Evolutionary conservation across 371 early-diverging fungal genomes (phyloP), one percentile per base, ranked within the genome.

Genomic region (Mortierella sp.): DNA sequence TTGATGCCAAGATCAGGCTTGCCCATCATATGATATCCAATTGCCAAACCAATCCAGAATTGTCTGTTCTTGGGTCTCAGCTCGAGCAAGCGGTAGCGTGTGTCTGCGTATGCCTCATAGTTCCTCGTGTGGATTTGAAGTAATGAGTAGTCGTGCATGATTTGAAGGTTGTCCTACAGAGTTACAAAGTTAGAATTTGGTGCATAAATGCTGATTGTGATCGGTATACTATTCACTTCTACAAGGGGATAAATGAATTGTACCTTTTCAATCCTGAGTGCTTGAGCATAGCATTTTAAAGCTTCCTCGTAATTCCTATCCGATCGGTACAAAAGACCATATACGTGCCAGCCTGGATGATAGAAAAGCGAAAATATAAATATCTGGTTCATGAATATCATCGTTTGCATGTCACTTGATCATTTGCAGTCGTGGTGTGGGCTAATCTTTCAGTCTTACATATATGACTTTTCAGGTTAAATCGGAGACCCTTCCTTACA

Each of bases 261-360:
- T 75, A 89, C 92, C 89, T 94, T 94, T 85, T 99, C 97, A 64
- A 89, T 91, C 72, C 91, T 94, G 53, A 97, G 86, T 17, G 99
- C 96, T 55, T 95, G 89, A 12, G 89, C 85, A 83, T 97, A 99
- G 81, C 97, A 96, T 83, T 94, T 96, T 53, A 94, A 85, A 2
- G 98, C 97, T 84, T 98, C 97, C 58, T 90, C 95, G 78, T 96
- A 98, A 83, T 98, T 96, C 83, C 93, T 94, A 83, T 98, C 98
- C 26, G 89, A 88, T 47, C 98, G 93, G 75, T 97, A 89, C 70
- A 97, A 82, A 43, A 99, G 85, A 35, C 99, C 99, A 75, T 91
- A 95, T 13, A 98, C 96, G 76, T 99, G 98, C 99, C 99, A 99
- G 83, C 95, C 94, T 96, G 31, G 8, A 34, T n/a, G 29, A 17